Evolutionary conservation across 2,329 filamentous ascomycete genomes (phyloP), one percentile per base, ranked within the genome.

Genomic region (Botrytis deweyae): DNA sequence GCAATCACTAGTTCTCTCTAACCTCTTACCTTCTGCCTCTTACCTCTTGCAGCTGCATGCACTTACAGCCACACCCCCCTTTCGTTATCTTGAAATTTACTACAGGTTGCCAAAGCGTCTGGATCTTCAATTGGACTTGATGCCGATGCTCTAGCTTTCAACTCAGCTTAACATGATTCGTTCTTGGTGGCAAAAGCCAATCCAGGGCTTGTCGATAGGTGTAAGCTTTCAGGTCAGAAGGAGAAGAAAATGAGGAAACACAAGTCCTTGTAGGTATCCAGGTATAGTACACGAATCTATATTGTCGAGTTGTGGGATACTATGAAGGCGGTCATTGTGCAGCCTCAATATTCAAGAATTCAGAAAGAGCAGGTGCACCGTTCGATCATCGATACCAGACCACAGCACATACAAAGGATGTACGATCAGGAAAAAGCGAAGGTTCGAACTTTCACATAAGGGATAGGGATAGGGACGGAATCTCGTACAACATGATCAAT

Each of bases 141-240:
- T n/a, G 3, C 9, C 36, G 46, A 52, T 20, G 16, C 25, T 38
- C 22, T 22, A n/a, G 29, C 64, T 38, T 10, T 55, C 14, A 12
- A n/a, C 33, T 14, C 52, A 70, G 38, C 67, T 36, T n/a, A 22
- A n/a, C 4, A 59, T 44, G 46, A 61, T 70, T 70, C 38, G 67
- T n/a, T 44, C 40, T 16, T n/a, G 3, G 52, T 36, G 67, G 67
- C 25, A 33, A 44, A 44, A 33, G 67, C 29, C 20, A 38, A 12
- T 29, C 29, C 25, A 33, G 12, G n/a, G 33, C 63, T 46, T 49
- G 29, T 65, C n/a, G 40, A 40, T 14, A 46, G n/a, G 62, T 33
- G 40, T n/a, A n/a, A 46, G 9, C 7, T 7, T 22, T 44, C n/a
- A 4, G 25, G 22, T n/a, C 29, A 25, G 38, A 44, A 59, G 36